These are phyloP conservation scores for Albizia julibrissin DNA, from an alignment of 306 rosid genomes.

Conservation along the genomic window DNA sequence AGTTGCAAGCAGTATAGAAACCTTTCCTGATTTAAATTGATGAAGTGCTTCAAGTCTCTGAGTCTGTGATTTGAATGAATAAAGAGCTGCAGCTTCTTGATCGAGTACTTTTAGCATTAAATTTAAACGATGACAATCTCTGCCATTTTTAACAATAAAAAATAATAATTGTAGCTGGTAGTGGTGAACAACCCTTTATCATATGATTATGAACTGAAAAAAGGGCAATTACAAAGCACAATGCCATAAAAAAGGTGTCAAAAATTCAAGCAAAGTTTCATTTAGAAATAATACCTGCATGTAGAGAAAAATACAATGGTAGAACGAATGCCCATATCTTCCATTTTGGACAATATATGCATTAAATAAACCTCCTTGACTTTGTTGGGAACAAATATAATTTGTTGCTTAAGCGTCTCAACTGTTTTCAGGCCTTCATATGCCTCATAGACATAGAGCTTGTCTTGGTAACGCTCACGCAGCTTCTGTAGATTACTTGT, in stretches of 20 bases:
- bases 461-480: conserved; percentile 66
- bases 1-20: conserved; percentile 79
- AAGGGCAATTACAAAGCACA: conserved; percentile 9
- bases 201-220: not conserved
- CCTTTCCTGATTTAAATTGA: conserved; percentile 80
- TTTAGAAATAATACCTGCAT: conserved; percentile 61
- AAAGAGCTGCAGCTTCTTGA: conserved; percentile 65
- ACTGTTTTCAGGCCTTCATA: conserved; percentile 89
- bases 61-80: conserved; percentile 82
- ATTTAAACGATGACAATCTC: conserved; percentile 78
- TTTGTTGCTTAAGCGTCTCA: conserved; percentile 72
- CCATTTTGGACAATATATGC: conserved; percentile 72
- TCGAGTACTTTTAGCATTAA: conserved; percentile 84
- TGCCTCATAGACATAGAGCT: conserved; percentile 72
- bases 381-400: conserved; percentile 59
- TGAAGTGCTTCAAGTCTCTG: conserved; percentile 79
- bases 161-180: not conserved
- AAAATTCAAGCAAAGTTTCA: conserved; percentile 16
- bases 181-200: not conserved
- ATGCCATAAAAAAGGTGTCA: not conserved
- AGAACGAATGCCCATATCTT: conserved; percentile 73
- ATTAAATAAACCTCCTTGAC: conserved; percentile 83
- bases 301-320: conserved; percentile 78
- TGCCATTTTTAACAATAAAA: conserved; percentile 31
- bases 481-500: conserved; percentile 67